These are phyloP conservation scores for Citrullus mucosospermus DNA, from an alignment of 306 rosid species.

Conservation along the genomic window DNA sequence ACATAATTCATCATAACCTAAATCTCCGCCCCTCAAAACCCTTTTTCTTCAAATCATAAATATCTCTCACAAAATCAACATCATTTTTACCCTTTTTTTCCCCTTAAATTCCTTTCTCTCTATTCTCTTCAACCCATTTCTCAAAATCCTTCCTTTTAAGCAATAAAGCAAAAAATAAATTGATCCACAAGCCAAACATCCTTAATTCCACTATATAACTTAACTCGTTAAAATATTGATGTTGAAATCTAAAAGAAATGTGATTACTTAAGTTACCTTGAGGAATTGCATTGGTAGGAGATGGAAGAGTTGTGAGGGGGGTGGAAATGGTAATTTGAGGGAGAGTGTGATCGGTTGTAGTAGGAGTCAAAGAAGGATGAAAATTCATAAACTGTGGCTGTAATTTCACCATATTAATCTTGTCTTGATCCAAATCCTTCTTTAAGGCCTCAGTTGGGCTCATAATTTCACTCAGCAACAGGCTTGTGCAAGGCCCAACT, in stretches of 20 bases:
- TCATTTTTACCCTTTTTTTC: neutral
- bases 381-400: constrained; percentile 27
- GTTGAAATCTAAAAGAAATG: neutral
- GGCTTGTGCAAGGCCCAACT: constrained; percentile 41
- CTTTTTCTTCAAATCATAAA: neutral
- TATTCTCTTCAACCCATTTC: neutral
- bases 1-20: neutral
- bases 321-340: constrained; percentile 8
- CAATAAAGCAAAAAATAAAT: neutral
- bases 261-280: constrained; percentile 32
- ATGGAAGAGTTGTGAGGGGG: constrained; percentile 23
- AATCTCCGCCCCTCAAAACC: neutral
- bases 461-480: constrained; percentile 58
- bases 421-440: constrained; percentile 32
- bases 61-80: neutral
- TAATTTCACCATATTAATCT: constrained; percentile 6
- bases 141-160: neutral
- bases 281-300: constrained; percentile 25
- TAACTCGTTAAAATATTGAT: neutral
- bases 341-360: constrained; percentile 11
- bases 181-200: neutral
- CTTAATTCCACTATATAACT: neutral
- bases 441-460: constrained; percentile 25
- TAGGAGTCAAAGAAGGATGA: constrained; percentile 6
- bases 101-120: neutral